Percentiles rank a stretch among this genome's conserved stretches.
Conservation (phyloP, 441 rosid genomes). For the Arabidopsis hybrid region DNA sequence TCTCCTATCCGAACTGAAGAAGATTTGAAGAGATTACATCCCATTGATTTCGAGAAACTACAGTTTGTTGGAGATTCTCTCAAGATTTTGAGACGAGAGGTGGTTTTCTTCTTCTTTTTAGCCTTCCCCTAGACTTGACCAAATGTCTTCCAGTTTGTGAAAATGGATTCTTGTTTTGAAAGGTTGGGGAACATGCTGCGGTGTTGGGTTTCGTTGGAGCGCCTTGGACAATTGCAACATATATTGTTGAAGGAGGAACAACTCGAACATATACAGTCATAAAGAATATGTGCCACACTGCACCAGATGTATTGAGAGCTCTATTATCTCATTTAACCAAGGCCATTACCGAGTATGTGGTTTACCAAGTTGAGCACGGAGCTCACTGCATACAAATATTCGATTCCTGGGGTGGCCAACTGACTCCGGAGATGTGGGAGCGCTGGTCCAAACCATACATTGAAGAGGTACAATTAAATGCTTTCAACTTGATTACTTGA, state of each 20-base stretch:
- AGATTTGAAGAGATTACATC: conserved; percentile 71
- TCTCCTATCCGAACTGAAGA: conserved; percentile 81
- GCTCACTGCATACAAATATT: conserved; percentile 97
- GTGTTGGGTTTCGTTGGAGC: conserved; percentile 95
- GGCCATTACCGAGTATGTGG: conserved; percentile 77
- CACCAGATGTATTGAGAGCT: conserved; percentile 73
- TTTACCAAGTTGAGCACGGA: conserved; percentile 91
- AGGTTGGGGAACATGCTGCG: conserved; percentile 87
- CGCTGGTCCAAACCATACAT: conserved; percentile 94
- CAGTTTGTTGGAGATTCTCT: conserved; percentile 83
- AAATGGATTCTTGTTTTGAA: conserved; percentile 25
- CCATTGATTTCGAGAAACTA: conserved; percentile 77
- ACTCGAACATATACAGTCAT: conserved; percentile 84
- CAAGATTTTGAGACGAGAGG: conserved; percentile 82
- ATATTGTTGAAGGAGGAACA: conserved; percentile 90
- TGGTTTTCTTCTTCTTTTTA: conserved; percentile 41
- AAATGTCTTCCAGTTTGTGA: not conserved
- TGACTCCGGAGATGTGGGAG: conserved; percentile 94
- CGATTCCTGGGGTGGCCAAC: conserved; percentile 98
- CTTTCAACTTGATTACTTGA: conserved; percentile 11
- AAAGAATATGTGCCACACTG: conserved; percentile 90
- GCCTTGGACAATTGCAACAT: conserved; percentile 96
- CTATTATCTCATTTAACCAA: conserved; percentile 83
- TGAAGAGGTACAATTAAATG: conserved; percentile 60
- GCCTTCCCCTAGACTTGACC: not conserved